Evolutionary conservation across 140 eudicot genomes (phyloP), one percentile per base, ranked within the genome.

Genomic region (Cichorium intybus): DNA sequence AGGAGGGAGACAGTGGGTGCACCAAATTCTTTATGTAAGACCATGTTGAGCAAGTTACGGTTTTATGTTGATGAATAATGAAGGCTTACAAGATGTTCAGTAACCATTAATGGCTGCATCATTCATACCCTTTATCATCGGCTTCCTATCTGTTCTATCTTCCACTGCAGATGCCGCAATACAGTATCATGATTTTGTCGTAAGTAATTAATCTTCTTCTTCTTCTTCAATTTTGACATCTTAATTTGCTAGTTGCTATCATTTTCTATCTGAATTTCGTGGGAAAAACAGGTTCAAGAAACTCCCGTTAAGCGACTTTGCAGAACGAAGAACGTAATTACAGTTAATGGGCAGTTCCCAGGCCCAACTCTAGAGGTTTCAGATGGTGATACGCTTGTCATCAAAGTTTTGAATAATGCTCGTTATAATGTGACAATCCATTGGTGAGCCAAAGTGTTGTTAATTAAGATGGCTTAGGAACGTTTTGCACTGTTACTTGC

Each of bases 321-420:
- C 68, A 68, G 65, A 70, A 79, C 84, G 41, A 67, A 68, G 15
- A 80, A 64, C 31, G 60, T 80, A 35, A 59, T 81, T 24, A 82
- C 95, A 10, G 95, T 85, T 5, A 85, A 85, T 8, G 86, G 86
- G 11, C 86, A 79, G 67, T 77, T 72, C 33, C 95, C 89, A 3
- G 95, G 89, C 41, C 86, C 89, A 10, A 82, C 85, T 7, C 45
- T 85, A 56, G 78, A 79, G 43, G 94, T 79, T 3, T 56, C 78
- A 22, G 27, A 82, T 46, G 89, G 89, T 1, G 89, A 85, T 45
- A 76, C 78, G 0, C 82, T 85, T 14, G 70, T 77, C 18, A 53
- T 85, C 67, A 79, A 66, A 17, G 89, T 77, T 59, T 37, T 72
- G 9, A 85, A 85, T 56, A 66, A 74, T 0, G 89, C 86, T 22